Evolutionary conservation across 805 yeast genomes (phyloP).

Genomic region (Metschnikowia lochheadii): DNA sequence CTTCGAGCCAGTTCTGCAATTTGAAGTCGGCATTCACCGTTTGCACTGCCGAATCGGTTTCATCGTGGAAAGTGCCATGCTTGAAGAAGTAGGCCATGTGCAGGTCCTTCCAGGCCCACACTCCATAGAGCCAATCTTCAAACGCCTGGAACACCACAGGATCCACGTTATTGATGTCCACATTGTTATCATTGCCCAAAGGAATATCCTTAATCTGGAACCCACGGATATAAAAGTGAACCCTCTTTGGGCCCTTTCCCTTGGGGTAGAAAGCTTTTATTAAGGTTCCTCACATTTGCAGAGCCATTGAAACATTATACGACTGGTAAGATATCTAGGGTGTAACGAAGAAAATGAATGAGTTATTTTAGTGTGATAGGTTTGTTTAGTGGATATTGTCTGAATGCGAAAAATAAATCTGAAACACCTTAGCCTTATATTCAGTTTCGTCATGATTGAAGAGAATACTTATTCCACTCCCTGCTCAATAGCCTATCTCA

Average conservation of each 20-base stretch:
- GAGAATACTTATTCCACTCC: no score
- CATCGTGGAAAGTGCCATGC: conserved; percentile 47
- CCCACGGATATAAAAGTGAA: conserved; percentile 63
- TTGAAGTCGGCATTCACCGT: conserved; percentile 16
- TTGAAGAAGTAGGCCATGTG: conserved; percentile 59
- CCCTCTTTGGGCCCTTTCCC: conserved; percentile 67
- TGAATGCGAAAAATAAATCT: no score
- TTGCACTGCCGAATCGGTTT: conserved; percentile 24
- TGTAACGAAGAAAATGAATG: no score
- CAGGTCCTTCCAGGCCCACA: conserved; percentile 78
- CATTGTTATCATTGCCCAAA: conserved; percentile 30
- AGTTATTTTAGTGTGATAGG: no score
- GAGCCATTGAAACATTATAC: no score
- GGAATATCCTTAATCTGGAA: conserved; percentile 63
- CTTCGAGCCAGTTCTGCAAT: conserved; percentile 11
- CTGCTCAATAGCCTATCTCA: no score
- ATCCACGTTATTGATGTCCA: conserved; percentile 42
- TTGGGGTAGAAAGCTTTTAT: conserved; percentile 57
- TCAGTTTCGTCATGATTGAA: no score
- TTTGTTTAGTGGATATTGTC: no score
- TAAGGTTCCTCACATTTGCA: no score
- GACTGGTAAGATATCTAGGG: no score
- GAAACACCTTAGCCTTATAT: no score
- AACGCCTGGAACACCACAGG: conserved; percentile 48
- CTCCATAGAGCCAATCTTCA: conserved; percentile 66